These are phyloP conservation scores for Aspergillus sp. DNA, from an alignment of 2,329 filamentous ascomycete species.

Conservation along the genomic window DNA sequence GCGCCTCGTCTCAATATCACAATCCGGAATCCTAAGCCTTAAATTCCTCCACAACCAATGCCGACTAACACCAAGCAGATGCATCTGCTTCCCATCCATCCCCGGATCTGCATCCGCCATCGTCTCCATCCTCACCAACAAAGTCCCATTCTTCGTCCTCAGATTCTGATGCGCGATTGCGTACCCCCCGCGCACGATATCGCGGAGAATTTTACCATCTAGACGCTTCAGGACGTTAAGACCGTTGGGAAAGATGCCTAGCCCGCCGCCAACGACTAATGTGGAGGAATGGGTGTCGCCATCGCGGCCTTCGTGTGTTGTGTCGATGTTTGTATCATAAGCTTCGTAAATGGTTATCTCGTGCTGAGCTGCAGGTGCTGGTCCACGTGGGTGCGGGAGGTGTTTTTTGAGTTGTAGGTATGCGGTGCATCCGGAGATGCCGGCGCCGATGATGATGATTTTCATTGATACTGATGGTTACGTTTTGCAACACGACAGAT, in stretches of 20 bases:
- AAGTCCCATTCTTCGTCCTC: conserved; percentile 35
- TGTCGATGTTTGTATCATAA: conserved; percentile 32
- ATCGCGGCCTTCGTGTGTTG: conserved; percentile 19
- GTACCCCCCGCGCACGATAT: conserved; percentile 37
- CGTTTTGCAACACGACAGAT: not conserved
- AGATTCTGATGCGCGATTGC: conserved; percentile 32
- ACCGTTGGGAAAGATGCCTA: conserved; percentile 43
- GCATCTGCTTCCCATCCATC: conserved; percentile 18
- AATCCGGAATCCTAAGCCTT: conserved; percentile 34
- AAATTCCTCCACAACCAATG: conserved; percentile 41
- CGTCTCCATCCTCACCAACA: conserved; percentile 28
- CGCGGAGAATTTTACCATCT: conserved; percentile 33
- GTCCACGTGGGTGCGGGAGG: conserved; percentile 24
- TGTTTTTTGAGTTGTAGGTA: conserved; percentile 44
- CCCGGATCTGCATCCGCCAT: conserved; percentile 8
- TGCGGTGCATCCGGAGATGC: conserved; percentile 40
- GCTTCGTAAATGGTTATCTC: conserved; percentile 43
- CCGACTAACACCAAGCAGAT: conserved; percentile 38
- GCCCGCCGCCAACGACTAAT: conserved; percentile 38
- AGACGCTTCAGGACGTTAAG: conserved; percentile 39
- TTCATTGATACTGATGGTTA: conserved; percentile 31
- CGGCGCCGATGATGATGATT: conserved; percentile 45
- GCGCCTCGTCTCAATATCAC: conserved; percentile 33
- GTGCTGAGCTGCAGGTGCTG: conserved; percentile 15
- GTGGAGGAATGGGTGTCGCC: conserved; percentile 31